Evolutionary conservation across 176 grass and related monocot genomes (phyloP), one percentile per base, ranked within the genome.

Genomic region (Lolium rigidum): DNA sequence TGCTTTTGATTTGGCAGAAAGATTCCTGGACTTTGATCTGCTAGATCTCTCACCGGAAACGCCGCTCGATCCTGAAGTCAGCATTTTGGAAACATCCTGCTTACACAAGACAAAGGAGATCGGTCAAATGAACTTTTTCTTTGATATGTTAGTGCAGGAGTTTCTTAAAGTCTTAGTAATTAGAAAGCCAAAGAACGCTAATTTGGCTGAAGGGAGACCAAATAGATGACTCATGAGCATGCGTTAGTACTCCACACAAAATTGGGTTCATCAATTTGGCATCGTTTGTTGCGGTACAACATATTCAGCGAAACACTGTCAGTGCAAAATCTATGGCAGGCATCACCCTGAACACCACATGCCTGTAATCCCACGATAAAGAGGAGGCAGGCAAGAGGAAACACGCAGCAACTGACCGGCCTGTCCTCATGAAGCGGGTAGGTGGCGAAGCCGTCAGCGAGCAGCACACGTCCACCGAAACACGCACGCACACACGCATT

Each of bases 31-130:
- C 49, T 51, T 87, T 16, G 80, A 75, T 90, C 20, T 67, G 31
- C 25, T 66, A 44, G 85, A 57, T 83, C 49, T 80, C 26, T 44
- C 68, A 24, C 59, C 15, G 0, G 20, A 44, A 67, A 83, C 50
- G 20, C 68, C 38, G 0, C 59, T 25, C 15, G 65, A 79, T 49
- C 74, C 80, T 16, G 57, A 78, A 4, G 49, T 49, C 20, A 80
- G 76, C 48, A 68, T 90, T 67, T 79, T 87, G 49, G 89, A 90
- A 75, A 84, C 25, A 80, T 90, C 89, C 89, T 90, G 75, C 12
- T 68, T 41, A 59, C 10, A 87, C 11, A 64, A 20, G 66, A 79
- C 62, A 44, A 17, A 77, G 7, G 48, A 71, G 21, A 67, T 63
- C 38, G 63, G 10, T 41, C 22, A 68, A 65, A 35, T 20, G 56